A percentile compares a stretch with the other conserved stretches of the same genome.
These are phyloP conservation scores for Microascus cirrosus DNA, from an alignment of 2,329 filamentous ascomycete species.

Conservation along the genomic window DNA sequence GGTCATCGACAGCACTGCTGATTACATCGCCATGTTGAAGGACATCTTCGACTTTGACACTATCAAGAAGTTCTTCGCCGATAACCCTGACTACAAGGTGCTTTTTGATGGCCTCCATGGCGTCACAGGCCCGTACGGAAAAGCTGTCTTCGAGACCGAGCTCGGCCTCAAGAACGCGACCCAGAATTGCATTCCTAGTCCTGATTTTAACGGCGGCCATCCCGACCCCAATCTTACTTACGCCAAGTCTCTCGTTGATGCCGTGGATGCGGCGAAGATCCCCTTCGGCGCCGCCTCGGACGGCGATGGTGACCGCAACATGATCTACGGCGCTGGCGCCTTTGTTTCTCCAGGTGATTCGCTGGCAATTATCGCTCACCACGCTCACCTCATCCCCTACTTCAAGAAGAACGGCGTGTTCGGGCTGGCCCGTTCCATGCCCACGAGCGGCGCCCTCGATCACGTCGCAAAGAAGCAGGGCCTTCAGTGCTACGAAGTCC, in stretches of 20 bases:
- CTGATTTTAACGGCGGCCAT: conserved; percentile 95
- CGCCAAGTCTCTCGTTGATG: conserved; percentile 86
- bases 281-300: conserved; percentile 96
- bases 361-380: conserved; percentile 94
- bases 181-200: conserved; percentile 85
- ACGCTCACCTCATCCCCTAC: conserved; percentile 92
- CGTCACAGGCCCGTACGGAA: conserved; percentile 91
- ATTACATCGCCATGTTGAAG: conserved; percentile 93
- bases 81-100: conserved; percentile 87
- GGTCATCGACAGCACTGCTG: conserved; percentile 82
- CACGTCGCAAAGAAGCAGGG: conserved; percentile 92
- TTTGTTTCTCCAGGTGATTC: conserved; percentile 98
- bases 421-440: conserved; percentile 93
- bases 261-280: conserved; percentile 80
- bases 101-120: conserved; percentile 91
- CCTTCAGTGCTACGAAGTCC: conserved; percentile 87
- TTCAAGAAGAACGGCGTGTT: conserved; percentile 97
- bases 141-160: conserved; percentile 90
- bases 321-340: conserved; percentile 96
- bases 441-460: conserved; percentile 89
- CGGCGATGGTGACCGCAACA: conserved; percentile 97
- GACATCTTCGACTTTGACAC: conserved; percentile 96
- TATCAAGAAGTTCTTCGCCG: conserved; percentile 85
- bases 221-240: conserved; percentile 97
- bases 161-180: conserved; percentile 68